Evolutionary conservation across 352 stramenopile genomes (phyloP).

Genomic region (Phytophthora sp.): DNA sequence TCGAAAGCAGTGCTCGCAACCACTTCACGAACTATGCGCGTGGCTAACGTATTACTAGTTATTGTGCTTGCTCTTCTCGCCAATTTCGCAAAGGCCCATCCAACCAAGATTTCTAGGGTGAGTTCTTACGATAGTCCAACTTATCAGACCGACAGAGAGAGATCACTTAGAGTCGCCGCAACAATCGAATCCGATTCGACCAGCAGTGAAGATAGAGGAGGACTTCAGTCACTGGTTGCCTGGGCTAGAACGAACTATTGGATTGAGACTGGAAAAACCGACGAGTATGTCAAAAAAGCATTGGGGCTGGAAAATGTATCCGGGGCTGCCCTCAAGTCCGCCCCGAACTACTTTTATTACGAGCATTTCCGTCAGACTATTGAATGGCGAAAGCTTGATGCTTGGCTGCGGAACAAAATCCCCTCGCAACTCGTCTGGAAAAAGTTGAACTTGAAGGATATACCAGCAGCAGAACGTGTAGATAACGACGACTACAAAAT

Average conservation of each 20-base stretch:
- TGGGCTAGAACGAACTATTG: not conserved
- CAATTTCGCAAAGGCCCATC: not conserved
- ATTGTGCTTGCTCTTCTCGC: not conserved
- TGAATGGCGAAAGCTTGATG: not conserved
- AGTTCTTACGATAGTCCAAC: too few species aligned
- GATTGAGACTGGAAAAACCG: not conserved
- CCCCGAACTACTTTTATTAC: constrained; percentile 14
- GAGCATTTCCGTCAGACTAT: constrained; percentile 8
- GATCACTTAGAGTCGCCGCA: constrained; percentile 3
- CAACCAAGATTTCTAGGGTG: not conserved
- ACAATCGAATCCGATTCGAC: too few species aligned
- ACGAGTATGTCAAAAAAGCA: constrained; percentile 1
- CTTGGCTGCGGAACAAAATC: not conserved
- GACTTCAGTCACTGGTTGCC: not conserved
- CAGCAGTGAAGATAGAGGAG: constrained; percentile 6
- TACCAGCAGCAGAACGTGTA: constrained; percentile 1
- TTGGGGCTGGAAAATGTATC: constrained; percentile 1
- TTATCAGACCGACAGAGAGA: not conserved
- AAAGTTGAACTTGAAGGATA: not conserved
- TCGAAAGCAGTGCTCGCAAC: too few species aligned
- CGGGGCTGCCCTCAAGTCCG: constrained; percentile 1
- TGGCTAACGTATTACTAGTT: not conserved
- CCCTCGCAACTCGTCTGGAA: not conserved
- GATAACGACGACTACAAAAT: constrained; percentile 15
- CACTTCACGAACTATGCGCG: not conserved